Evolutionary conservation across 2,329 filamentous ascomycete species (phyloP).

Genomic region (Lizonia empirigonia): DNA sequence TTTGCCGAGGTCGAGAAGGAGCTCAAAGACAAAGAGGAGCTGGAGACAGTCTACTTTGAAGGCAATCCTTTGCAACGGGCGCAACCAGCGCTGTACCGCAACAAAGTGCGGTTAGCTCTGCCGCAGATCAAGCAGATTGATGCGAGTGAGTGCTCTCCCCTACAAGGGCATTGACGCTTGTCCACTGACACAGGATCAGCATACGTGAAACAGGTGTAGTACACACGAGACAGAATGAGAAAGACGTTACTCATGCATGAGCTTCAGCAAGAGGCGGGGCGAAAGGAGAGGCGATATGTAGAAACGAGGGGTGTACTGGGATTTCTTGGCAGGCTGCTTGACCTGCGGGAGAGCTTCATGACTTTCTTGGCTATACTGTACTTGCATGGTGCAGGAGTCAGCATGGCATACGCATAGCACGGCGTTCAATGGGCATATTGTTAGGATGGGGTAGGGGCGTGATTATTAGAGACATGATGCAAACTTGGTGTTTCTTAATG

Average conservation of each 20-base stretch:
- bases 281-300: neutral
- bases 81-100: constrained; percentile 84
- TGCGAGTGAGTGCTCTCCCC: constrained; percentile 74
- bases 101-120: constrained; percentile 87
- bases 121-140: constrained; percentile 93
- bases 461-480: neutral
- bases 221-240: neutral
- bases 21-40: constrained; percentile 75
- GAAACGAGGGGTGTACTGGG: neutral
- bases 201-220: constrained; percentile 29
- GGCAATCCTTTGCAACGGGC: constrained; percentile 85
- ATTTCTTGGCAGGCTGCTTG: neutral
- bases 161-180: neutral
- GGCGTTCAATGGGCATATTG: constrained; percentile 10
- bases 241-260: neutral
- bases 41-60: constrained; percentile 95
- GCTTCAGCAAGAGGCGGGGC: neutral
- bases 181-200: constrained; percentile 21
- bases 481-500: neutral
- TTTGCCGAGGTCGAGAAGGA: constrained; percentile 83
- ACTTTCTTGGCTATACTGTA: neutral
- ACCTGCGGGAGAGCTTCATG: neutral
- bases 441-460: neutral
- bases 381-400: constrained; percentile 7
- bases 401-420: constrained; percentile 12